A percentile compares a stretch with the other conserved stretches of the same genome.
These are phyloP conservation scores for Zychaea mexicana DNA, from an alignment of 371 early-diverging fungal genomes.

Conservation along the genomic window DNA sequence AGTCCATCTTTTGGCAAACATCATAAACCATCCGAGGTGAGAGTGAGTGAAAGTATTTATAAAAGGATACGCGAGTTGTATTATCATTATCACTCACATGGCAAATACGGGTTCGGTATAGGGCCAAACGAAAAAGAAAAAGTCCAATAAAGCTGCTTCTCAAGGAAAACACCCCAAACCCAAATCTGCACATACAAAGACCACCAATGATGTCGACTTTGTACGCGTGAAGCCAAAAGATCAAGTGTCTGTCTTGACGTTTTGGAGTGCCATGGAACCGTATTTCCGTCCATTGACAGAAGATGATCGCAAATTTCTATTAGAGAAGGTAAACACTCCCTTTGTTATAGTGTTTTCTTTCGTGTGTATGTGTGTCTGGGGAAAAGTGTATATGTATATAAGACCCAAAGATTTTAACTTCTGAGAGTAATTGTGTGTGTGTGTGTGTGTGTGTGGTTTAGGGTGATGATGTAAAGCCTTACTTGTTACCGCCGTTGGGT, in stretches of 20 bases:
- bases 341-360: background rate
- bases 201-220: slow-evolving; percentile 32
- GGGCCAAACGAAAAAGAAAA: background rate
- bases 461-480: slow-evolving; percentile 66
- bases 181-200: slow-evolving; percentile 11
- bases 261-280: slow-evolving; percentile 83
- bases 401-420: background rate
- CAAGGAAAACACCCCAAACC: slow-evolving; percentile 12
- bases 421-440: background rate
- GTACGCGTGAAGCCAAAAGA: slow-evolving; percentile 56
- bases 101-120: too few species aligned
- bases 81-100: too few species aligned
- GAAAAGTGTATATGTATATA: background rate
- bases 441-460: too few species aligned
- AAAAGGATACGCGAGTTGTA: too few species aligned
- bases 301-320: slow-evolving; percentile 75
- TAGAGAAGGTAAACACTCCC: slow-evolving; percentile 41
- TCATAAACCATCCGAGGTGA: slow-evolving; percentile 24
- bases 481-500: slow-evolving; percentile 78
- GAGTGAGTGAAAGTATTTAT: background rate
- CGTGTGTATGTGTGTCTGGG: background rate
- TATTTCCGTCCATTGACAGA: slow-evolving; percentile 85
- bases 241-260: slow-evolving; percentile 81
- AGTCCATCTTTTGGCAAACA: slow-evolving; percentile 17
- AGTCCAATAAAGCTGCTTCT: background rate